A percentile compares a stretch with the other conserved stretches of the same genome.
phyloP scores from a whole-genome alignment of 2,329 filamentous ascomycete species.

The Ophiosphaerella korrae region DNA sequence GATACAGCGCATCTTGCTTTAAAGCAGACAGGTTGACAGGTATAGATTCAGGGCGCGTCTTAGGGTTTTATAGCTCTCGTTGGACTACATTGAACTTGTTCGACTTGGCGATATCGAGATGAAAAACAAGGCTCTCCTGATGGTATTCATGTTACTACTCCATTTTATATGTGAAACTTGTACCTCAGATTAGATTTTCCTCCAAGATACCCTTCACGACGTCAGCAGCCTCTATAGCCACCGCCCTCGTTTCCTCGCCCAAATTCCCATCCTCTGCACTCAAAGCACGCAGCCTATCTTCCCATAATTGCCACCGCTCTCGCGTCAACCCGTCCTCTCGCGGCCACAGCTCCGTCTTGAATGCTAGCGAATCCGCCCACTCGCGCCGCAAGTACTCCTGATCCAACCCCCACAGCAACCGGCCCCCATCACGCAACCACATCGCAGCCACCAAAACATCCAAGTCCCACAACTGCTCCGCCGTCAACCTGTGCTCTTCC shows the following conservation, averaged over 20 bases:
- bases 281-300: slow-evolving; percentile 1
- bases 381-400: neutral
- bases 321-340: neutral
- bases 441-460: slow-evolving; percentile 5
- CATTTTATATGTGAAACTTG: no score
- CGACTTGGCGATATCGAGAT: no score
- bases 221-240: no score
- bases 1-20: no score
- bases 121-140: no score
- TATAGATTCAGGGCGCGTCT: no score
- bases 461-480: neutral
- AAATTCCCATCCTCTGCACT: neutral
- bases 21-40: no score
- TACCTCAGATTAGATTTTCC: no score
- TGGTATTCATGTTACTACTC: no score
- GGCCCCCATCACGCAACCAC: slow-evolving; percentile 2
- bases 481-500: neutral
- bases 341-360: slow-evolving; percentile 1
- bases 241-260: neutral
- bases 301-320: slow-evolving; percentile 5
- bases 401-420: neutral
- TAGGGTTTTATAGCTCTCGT: no score
- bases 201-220: no score
- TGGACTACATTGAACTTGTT: no score
- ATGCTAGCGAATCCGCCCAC: neutral